A percentile compares a stretch with the other conserved stretches of the same genome.
Evolutionary conservation across 129 eudicot species (phyloP).

Genomic region (Silybum marianum): DNA sequence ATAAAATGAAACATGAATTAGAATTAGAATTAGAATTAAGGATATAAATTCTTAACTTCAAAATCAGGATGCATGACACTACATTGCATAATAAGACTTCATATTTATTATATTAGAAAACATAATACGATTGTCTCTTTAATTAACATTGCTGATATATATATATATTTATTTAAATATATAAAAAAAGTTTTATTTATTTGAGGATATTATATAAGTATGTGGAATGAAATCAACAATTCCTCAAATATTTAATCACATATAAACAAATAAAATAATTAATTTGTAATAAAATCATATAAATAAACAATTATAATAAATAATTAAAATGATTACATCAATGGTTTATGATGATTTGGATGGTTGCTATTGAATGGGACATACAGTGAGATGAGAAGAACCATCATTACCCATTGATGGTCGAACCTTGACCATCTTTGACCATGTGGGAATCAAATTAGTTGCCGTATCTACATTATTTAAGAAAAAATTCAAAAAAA

Average conservation of each 20-base stretch:
- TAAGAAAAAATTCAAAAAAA: no score
- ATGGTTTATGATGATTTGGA: neutral
- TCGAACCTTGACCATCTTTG: conserved; percentile 12
- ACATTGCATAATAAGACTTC: neutral
- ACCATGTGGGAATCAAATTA: conserved; percentile 27
- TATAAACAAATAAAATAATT: neutral
- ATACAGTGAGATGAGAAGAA: neutral
- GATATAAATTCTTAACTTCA: neutral
- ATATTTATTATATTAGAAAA: no score
- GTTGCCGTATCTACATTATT: neutral
- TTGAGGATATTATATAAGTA: neutral
- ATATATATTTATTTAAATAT: no score
- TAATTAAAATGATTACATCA: neutral
- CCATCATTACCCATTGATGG: conserved; percentile 19
- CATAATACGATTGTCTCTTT: neutral
- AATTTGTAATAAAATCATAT: neutral
- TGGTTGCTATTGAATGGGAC: neutral
- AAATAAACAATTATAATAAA: neutral
- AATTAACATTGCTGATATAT: neutral
- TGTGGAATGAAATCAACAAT: neutral
- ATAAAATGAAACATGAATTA: no score
- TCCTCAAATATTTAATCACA: neutral
- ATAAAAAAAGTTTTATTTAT: no score
- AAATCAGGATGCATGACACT: neutral
- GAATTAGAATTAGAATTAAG: no score